Percentiles rank a stretch among this genome's conserved stretches.
phyloP scores from a whole-genome alignment of 306 rosid genomes.

The Luffa aegyptiaca region DNA sequence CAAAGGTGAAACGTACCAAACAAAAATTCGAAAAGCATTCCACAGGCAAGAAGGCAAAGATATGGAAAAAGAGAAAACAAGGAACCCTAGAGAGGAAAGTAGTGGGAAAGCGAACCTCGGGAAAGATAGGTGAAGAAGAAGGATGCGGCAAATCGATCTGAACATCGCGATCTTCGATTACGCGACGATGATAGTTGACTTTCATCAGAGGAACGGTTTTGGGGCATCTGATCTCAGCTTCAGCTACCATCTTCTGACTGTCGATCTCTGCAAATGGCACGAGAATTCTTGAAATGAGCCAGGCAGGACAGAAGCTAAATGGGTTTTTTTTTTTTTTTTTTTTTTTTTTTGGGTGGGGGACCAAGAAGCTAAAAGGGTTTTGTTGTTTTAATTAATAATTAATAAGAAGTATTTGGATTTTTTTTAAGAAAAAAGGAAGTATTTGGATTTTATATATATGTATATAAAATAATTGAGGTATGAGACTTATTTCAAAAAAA shows the following conservation, averaged over 20 bases:
- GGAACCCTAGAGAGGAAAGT: constrained; percentile 9
- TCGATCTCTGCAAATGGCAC: constrained; percentile 21
- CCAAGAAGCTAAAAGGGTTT: too few relatives aligned
- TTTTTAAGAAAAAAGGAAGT: too few relatives aligned
- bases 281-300: not conserved
- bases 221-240: constrained; percentile 54
- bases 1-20: not conserved
- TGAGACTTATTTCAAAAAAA: too few relatives aligned
- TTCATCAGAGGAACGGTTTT: constrained; percentile 47
- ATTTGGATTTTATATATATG: too few relatives aligned
- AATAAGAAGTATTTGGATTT: too few relatives aligned
- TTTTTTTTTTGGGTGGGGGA: too few relatives aligned
- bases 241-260: constrained; percentile 43
- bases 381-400: too few relatives aligned
- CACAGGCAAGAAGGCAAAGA: not conserved
- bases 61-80: not conserved
- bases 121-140: constrained; percentile 41
- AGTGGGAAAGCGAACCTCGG: constrained; percentile 28
- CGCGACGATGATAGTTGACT: constrained; percentile 54
- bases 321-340: not conserved
- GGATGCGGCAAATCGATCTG: constrained; percentile 47
- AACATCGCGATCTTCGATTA: constrained; percentile 37
- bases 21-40: not conserved
- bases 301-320: not conserved
- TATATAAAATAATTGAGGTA: too few relatives aligned